Conservation (phyloP, 805 yeast species). For the Myxozyma lipomycoides region DNA sequence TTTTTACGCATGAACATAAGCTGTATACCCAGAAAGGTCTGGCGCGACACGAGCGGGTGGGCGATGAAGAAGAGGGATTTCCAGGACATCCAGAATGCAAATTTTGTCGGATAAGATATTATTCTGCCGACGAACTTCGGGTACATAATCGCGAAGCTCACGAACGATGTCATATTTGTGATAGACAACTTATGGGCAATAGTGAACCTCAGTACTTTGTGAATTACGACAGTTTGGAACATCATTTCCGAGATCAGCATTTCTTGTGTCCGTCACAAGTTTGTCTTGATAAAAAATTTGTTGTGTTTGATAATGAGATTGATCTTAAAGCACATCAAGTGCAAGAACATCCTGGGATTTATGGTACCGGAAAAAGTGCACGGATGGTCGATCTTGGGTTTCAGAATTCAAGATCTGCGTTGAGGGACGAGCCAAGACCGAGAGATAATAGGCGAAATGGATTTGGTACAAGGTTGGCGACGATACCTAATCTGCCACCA, state of each 20-base stretch:
- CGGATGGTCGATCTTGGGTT: conserved; percentile 20
- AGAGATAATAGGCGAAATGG: conserved; percentile 2
- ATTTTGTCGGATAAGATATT: conserved; percentile 74
- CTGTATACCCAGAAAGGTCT: conserved; percentile 60
- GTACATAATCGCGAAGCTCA: conserved; percentile 78
- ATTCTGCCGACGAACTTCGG: conserved; percentile 81
- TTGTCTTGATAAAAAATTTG: conserved; percentile 86
- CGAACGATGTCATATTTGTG: conserved; percentile 88
- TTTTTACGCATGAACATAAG: conserved; percentile 67
- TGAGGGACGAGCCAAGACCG: background rate
- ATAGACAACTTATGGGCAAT: conserved; percentile 49
- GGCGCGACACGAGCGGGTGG: conserved; percentile 63
- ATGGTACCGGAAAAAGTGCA: conserved; percentile 35
- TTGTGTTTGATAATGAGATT: conserved; percentile 81
- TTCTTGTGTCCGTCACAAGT: conserved; percentile 68
- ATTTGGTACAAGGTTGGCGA: conserved; percentile 15
- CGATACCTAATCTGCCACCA: background rate
- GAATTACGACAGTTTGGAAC: conserved; percentile 67
- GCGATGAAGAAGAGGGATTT: conserved; percentile 67
- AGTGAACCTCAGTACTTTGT: conserved; percentile 68
- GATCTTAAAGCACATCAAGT: conserved; percentile 86
- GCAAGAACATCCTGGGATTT: conserved; percentile 66
- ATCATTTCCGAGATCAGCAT: conserved; percentile 72
- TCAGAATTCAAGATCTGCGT: background rate
- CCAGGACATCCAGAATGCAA: conserved; percentile 85